Base-by-base conservation (phyloP, 2,329 filamentous ascomycete species). In the Ilyonectria robusta region DNA sequence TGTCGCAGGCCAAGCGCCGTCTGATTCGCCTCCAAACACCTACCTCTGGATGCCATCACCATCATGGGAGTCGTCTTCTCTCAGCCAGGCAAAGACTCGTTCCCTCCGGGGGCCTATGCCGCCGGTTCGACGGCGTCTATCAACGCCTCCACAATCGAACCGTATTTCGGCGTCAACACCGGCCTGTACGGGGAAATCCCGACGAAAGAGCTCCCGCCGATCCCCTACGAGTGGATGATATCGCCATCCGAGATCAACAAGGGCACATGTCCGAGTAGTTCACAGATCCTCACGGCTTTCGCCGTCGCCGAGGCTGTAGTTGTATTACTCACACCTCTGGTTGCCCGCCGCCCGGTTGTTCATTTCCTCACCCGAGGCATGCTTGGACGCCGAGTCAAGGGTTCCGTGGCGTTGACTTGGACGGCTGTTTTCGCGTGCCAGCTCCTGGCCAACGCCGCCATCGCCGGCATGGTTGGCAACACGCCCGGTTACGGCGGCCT, bases 161-260 rank as follows among this genome's bases (percentile, higher is more conserved):
- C 71, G 2, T 74, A 74, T 50, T 59, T 72, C 13, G 73, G 73
- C n/a, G 17, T 59, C 53, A 75, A 75, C 23, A 62, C 65, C 0
- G 73, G 73, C 21, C 19, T 57, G 6, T 75, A 75, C 35, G 10
- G 23, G 1, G 33, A 37, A 31, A 69, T 62, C 21, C 37, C 68
- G 5, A 50, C 40, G 7, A 46, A 13, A 6, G 40, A 65, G 17
- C 65, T 70, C 3, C 71, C 72, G 2, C 70, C 72, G 1, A 70
- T 75, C 33, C 73, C 72, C 1, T 70, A 71, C 6, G 73, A 75
- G 62, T 75, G 71, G 72, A 73, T 75, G 4, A 50, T 75, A 11
- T 73, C 71, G 10, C 70, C 71, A 6, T 61, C 59, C 3, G 37
- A 59, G 10, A 13, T 72, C 63, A 19, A 48, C 63, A 19, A 48